Conservation (phyloP, 116 monocot species). For the Cymodocea nodosa region DNA sequence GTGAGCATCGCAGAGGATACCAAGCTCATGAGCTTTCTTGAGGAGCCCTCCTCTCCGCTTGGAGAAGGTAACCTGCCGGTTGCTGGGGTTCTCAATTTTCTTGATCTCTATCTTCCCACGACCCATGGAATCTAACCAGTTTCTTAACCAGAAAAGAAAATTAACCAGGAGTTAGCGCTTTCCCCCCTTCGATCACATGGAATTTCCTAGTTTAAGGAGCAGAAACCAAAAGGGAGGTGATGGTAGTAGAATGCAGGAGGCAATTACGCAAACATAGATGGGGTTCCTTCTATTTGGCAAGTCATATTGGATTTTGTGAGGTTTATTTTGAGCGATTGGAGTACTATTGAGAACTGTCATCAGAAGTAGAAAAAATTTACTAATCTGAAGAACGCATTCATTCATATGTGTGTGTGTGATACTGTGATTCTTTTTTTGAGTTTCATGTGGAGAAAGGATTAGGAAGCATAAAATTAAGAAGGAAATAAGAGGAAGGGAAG, state of each 20-base stretch:
- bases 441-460: background rate
- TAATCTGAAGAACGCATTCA: background rate
- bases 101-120: constrained; percentile 22
- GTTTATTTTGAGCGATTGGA: constrained; percentile 6
- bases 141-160: background rate
- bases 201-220: background rate
- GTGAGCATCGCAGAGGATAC: constrained; percentile 17
- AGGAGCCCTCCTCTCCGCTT: constrained; percentile 24
- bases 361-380: constrained; percentile 3
- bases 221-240: background rate
- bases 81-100: constrained; percentile 28
- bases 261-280: too few relatives aligned
- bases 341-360: background rate
- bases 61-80: constrained; percentile 59
- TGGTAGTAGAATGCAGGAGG: background rate
- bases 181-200: background rate
- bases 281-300: background rate
- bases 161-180: background rate
- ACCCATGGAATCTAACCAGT: constrained; percentile 5
- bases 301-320: constrained; percentile 4
- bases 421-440: background rate
- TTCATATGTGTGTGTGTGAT: background rate
- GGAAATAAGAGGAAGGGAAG: background rate
- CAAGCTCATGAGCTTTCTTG: constrained; percentile 32
- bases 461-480: background rate